Base-by-base conservation (phyloP, 2,329 filamentous ascomycete genomes). In the Capronia americana region DNA sequence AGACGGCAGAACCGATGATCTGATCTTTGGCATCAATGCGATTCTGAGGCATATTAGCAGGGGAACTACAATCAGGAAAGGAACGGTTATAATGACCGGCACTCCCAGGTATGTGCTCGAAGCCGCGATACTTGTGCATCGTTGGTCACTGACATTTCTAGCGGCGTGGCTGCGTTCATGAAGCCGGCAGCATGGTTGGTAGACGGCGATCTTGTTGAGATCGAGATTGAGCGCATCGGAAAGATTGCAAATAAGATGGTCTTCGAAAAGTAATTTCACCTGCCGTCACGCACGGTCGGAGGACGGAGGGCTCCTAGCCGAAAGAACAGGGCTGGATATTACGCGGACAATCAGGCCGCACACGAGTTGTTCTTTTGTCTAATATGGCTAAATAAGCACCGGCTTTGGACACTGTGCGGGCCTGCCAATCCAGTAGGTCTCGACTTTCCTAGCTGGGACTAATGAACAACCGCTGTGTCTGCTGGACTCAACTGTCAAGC, bases 161-260 rank as follows among this genome's bases (percentile, higher is more conserved):
- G 77, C 1, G 80, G 81, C 32, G 79, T 82, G 26, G 81, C 80
- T 4, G 76, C 75, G 0, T 78, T 79, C 71, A 75, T 77, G 38
- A 75, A 76, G 28, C 78, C 79, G 0, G 78, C 79, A 50, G 69
- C 78, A 17, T 75, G 74, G n/a, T 63, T 81, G 46, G 71, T 72
- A 5, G 57, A 77, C 64, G 75, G 75, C 2, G 78, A 80, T 70
- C 74, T 77, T 64, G 83, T 84, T 67, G 75, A 78, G 0, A 79
- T 84, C 7, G 81, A 84, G 63, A 70, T 80, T 54, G 81, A 82
- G 20, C 73, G 81, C 71, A 78, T 84, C 55, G 82, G 82, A n/a
- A 84, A 81, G 0, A 71, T 84, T 66, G 76, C 80, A 50, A 84
- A 79, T 12, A 67, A 61, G 24, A 64, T 67, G 61, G 56, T 48